phyloP scores from a whole-genome alignment of 2,329 filamentous ascomycete genomes.

The Neonectria faginata region DNA sequence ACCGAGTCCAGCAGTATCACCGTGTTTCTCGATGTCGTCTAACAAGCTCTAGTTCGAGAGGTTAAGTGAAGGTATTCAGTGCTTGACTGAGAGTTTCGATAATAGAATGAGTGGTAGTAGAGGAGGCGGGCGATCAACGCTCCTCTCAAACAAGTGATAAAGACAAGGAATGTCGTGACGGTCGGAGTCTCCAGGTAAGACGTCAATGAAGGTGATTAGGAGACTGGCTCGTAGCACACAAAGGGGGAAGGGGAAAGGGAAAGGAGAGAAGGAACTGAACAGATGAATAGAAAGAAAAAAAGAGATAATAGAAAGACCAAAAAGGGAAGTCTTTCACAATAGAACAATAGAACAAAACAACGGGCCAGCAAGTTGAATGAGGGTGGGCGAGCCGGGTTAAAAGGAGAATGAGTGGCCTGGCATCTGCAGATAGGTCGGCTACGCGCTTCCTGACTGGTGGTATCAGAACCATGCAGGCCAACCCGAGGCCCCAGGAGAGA shows the following conservation, averaged over 20 bases:
- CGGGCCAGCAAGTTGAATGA: conserved; percentile 39
- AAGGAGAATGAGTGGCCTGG: conserved; percentile 36
- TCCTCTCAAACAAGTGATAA: conserved; percentile 45
- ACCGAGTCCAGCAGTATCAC: conserved; percentile 48
- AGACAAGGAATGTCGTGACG: conserved; percentile 28
- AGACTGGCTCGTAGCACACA: conserved; percentile 43
- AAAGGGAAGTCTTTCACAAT: conserved; percentile 43
- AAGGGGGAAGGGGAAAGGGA: conserved; percentile 38
- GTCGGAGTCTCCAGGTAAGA: conserved; percentile 33
- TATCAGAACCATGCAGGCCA: conserved; percentile 37
- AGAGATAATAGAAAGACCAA: conserved; percentile 38
- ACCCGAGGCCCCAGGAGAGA: conserved; percentile 35
- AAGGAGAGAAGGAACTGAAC: conserved; percentile 30
- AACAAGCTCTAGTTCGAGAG: conserved; percentile 29
- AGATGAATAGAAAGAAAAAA: conserved; percentile 38
- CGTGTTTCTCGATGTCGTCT: conserved; percentile 38
- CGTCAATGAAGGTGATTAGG: conserved; percentile 44
- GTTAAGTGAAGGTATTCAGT: conserved; percentile 30
- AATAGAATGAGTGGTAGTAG: conserved; percentile 36
- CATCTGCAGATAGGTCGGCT: conserved; percentile 27
- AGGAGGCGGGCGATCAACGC: conserved; percentile 49
- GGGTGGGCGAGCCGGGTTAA: conserved; percentile 42
- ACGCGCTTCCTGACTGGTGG: conserved; percentile 37
- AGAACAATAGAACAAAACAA: conserved; percentile 46
- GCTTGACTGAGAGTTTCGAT: conserved; percentile 18